These are phyloP conservation scores for Neurospora pannonica DNA, from an alignment of 495 filamentous ascomycete species.

Conservation along the genomic window DNA sequence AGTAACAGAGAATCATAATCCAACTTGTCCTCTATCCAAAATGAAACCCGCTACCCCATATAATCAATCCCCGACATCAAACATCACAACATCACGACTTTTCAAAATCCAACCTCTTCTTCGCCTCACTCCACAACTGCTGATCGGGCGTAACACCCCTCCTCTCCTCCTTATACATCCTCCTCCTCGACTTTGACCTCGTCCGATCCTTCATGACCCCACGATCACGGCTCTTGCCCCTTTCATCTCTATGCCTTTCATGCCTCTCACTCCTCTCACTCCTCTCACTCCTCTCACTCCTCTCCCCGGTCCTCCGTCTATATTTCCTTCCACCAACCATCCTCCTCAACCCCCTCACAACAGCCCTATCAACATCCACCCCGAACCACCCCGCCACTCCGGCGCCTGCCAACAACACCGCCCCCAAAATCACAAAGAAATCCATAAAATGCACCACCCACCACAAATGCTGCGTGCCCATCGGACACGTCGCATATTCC, in stretches of 20 bases:
- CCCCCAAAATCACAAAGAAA: slow-evolving; percentile 40
- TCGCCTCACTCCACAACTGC: background rate
- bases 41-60: background rate
- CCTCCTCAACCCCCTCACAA: background rate
- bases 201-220: background rate
- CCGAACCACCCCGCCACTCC: slow-evolving; percentile 10
- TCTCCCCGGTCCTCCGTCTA: background rate
- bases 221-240: background rate
- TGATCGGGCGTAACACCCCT: background rate
- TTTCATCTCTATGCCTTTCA: background rate
- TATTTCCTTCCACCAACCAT: background rate
- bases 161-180: background rate
- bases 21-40: background rate
- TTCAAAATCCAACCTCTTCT: background rate
- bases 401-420: slow-evolving; percentile 20
- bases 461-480: slow-evolving; percentile 88
- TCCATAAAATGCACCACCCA: slow-evolving; percentile 77
- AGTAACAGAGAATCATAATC: background rate
- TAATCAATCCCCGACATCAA: background rate
- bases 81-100: background rate
- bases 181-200: background rate
- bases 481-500: slow-evolving; percentile 63
- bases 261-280: background rate
- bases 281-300: background rate
- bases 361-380: slow-evolving; percentile 13